A percentile compares a stretch with the other conserved stretches of the same genome.
Conservation (phyloP, 2,329 filamentous ascomycete species). For the Rutstroemia sp. region DNA sequence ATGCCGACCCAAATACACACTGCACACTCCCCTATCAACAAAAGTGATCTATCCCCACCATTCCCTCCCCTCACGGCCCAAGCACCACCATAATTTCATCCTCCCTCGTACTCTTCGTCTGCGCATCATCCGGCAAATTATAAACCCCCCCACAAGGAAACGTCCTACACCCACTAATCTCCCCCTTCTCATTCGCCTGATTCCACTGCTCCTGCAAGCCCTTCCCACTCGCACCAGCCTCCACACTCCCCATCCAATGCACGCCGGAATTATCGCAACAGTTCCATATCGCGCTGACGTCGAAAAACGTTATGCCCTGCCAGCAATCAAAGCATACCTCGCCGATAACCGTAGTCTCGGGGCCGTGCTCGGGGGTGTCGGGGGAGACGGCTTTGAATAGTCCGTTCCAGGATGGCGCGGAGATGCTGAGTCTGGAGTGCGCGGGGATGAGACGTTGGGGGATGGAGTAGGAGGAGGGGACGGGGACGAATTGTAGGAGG, state of each 20-base stretch:
- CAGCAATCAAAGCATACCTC: slow-evolving; percentile 2
- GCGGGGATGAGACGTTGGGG: neutral
- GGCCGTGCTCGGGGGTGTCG: neutral
- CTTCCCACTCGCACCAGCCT: neutral
- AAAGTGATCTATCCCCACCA: no score
- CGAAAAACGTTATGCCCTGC: neutral
- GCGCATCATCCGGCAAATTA: neutral
- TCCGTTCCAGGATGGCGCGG: neutral
- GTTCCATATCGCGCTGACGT: slow-evolving; percentile 4
- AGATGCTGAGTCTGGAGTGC: neutral
- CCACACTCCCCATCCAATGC: slow-evolving; percentile 3
- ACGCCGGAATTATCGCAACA: neutral
- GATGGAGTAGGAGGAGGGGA: neutral
- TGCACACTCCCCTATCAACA: no score
- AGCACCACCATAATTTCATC: neutral
- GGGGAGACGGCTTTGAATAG: neutral
- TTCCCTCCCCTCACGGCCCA: neutral
- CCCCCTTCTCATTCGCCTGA: neutral
- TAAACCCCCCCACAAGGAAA: neutral
- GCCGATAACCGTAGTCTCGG: neutral
- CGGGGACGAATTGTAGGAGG: neutral
- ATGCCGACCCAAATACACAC: no score
- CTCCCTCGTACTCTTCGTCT: neutral
- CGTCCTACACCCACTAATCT: neutral
- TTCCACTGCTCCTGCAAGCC: neutral